A percentile compares a stretch with the other conserved stretches of the same genome.
Conservation (phyloP, 1,284 basidiomycete species). For the Ganoderma lucidum region DNA sequence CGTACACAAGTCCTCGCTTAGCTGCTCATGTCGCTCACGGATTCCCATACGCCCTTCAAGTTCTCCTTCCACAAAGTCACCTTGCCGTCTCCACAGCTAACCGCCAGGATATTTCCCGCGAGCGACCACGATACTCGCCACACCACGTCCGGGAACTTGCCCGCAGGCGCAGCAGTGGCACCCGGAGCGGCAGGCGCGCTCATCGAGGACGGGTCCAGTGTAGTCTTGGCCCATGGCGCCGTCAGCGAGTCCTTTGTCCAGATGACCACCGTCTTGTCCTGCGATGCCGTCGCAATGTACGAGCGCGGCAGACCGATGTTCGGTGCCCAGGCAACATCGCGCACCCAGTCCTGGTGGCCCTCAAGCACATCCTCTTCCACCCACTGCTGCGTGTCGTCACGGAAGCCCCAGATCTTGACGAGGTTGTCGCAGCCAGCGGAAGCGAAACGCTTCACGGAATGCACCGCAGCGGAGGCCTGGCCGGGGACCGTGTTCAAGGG, state of each 20-base stretch:
- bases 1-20: slow-evolving; percentile 39
- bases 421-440: slow-evolving; percentile 97
- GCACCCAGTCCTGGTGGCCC: slow-evolving; percentile 96
- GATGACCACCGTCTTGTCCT: slow-evolving; percentile 93
- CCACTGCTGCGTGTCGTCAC: slow-evolving; percentile 84
- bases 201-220: slow-evolving; percentile 81
- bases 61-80: slow-evolving; percentile 99
- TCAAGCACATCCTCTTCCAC: slow-evolving; percentile 88
- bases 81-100: slow-evolving; percentile 98
- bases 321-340: slow-evolving; percentile 98
- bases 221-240: slow-evolving; percentile 86
- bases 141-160: slow-evolving; percentile 94
- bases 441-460: slow-evolving; percentile 85
- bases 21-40: slow-evolving; percentile 92
- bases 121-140: slow-evolving; percentile 99
- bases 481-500: slow-evolving; percentile 50
- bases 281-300: slow-evolving; percentile 94
- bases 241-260: slow-evolving; percentile 90
- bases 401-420: slow-evolving; percentile 94
- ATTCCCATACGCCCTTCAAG: slow-evolving; percentile 94
- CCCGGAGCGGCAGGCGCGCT: slow-evolving; percentile 49
- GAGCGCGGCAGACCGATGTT: slow-evolving; percentile 94
- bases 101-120: slow-evolving; percentile 95
- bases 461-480: slow-evolving; percentile 49
- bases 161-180: slow-evolving; percentile 52